Percentiles rank a stretch among this genome's conserved stretches.
Conservation (phyloP, 306 rosid species). For the Citrullus amarus region DNA sequence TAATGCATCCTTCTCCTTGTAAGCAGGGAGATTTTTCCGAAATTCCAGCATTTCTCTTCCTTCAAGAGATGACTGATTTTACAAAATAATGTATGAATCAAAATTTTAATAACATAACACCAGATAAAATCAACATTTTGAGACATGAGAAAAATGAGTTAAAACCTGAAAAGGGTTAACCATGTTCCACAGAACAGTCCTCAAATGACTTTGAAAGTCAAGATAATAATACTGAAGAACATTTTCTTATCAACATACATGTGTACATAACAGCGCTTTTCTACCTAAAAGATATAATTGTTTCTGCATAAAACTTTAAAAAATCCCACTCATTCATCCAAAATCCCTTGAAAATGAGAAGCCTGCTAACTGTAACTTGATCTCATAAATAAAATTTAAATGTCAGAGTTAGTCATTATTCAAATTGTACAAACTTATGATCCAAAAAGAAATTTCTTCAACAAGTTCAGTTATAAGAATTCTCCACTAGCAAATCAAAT, state of each 20-base stretch:
- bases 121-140: background rate
- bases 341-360: background rate
- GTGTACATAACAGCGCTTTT: background rate
- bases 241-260: background rate
- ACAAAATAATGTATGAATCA: slow-evolving; percentile 6
- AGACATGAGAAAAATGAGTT: background rate
- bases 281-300: background rate
- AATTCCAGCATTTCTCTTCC: slow-evolving; percentile 71
- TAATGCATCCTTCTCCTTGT: slow-evolving; percentile 67
- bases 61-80: slow-evolving; percentile 54
- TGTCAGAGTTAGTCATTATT: background rate
- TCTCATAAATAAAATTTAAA: background rate
- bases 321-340: background rate
- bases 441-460: background rate
- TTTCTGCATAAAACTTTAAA: background rate
- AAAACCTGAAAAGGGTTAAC: background rate
- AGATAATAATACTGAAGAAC: background rate
- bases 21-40: slow-evolving; percentile 76
- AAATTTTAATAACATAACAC: background rate
- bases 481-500: background rate
- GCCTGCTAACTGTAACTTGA: background rate
- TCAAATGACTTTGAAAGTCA: background rate
- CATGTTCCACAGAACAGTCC: background rate
- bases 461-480: background rate
- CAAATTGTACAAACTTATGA: background rate